Percentiles rank a stretch among this genome's conserved stretches.
Conservation (phyloP, 192 early-diverging fungal species). For the Backusella tuberculispora region DNA sequence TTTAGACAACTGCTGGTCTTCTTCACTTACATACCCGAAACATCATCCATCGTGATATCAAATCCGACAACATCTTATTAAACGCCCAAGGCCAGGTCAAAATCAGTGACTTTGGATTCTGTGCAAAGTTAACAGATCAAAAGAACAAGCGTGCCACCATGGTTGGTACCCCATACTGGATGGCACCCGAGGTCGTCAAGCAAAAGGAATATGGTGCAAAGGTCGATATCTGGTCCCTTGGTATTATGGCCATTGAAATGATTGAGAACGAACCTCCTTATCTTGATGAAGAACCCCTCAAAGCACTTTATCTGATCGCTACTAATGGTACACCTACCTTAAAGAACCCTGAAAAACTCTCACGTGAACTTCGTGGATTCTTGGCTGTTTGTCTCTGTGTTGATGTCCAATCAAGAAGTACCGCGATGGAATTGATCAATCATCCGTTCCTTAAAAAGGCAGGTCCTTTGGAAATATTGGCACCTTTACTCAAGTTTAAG, state of each 20-base stretch:
- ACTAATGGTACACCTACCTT: slow-evolving; percentile 95
- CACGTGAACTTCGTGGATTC: slow-evolving; percentile 83
- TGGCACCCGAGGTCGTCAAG: slow-evolving; percentile 86
- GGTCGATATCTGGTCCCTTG: slow-evolving; percentile 91
- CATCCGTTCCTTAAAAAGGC: slow-evolving; percentile 78
- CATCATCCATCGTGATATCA: slow-evolving; percentile 93
- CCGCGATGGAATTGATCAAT: slow-evolving; percentile 75
- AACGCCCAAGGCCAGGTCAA: slow-evolving; percentile 84
- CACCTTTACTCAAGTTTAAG: slow-evolving; percentile 68
- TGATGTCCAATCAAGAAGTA: slow-evolving; percentile 84
- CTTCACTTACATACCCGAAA: slow-evolving; percentile 78
- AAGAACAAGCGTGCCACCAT: slow-evolving; percentile 86
- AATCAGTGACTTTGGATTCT: slow-evolving; percentile 94
- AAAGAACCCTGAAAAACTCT: slow-evolving; percentile 83
- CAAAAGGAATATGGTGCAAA: slow-evolving; percentile 80
- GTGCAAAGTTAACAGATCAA: slow-evolving; percentile 85
- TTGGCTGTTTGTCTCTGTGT: slow-evolving; percentile 87
- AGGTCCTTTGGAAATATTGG: slow-evolving; percentile 64
- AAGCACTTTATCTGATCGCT: slow-evolving; percentile 95
- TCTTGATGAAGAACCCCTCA: slow-evolving; percentile 91
- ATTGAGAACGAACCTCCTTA: slow-evolving; percentile 97
- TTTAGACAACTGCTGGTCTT: slow-evolving; percentile 77
- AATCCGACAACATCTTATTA: slow-evolving; percentile 87
- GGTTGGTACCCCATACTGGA: slow-evolving; percentile 92
- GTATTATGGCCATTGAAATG: slow-evolving; percentile 99